phyloP scores from a whole-genome alignment of 2,329 filamentous ascomycete genomes.

The Fusarium sp. region DNA sequence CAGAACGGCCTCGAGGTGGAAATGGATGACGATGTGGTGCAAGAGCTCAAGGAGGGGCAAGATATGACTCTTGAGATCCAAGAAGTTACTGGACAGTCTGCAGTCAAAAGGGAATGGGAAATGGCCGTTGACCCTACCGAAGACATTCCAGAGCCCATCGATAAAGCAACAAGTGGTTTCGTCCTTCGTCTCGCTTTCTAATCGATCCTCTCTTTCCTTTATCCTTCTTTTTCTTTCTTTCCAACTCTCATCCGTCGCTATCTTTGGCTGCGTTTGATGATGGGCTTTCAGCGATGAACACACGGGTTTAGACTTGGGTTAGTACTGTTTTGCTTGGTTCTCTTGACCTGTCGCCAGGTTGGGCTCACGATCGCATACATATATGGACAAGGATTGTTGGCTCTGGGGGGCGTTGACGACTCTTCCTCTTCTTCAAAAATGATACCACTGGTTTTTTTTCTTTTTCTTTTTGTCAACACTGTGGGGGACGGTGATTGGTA shows the following conservation, averaged over 20 bases:
- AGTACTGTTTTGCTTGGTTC: constrained; percentile 44
- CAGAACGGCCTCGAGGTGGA: constrained; percentile 84
- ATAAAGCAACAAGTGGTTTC: constrained; percentile 52
- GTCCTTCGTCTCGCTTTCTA: constrained; percentile 65
- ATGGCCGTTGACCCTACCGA: constrained; percentile 70
- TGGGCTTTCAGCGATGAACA: constrained; percentile 33
- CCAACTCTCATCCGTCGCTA: background rate
- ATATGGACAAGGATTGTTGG: constrained; percentile 43
- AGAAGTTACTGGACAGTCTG: constrained; percentile 58
- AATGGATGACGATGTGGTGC: constrained; percentile 91
- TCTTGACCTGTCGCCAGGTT: constrained; percentile 46
- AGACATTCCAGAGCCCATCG: constrained; percentile 32
- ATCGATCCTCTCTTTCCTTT: constrained; percentile 32
- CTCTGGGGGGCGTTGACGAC: constrained; percentile 45
- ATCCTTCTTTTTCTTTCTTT: constrained; percentile 9
- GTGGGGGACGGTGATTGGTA: constrained; percentile 14
- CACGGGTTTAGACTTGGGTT: constrained; percentile 46
- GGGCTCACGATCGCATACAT: constrained; percentile 46
- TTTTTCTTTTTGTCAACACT: constrained; percentile 15
- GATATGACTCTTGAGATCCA: constrained; percentile 85
- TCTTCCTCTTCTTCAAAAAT: constrained; percentile 46
- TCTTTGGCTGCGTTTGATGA: constrained; percentile 14
- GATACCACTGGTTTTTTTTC: constrained; percentile 48
- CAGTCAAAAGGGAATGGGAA: constrained; percentile 72
- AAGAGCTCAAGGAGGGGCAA: constrained; percentile 88